Conservation (phyloP, 1,284 basidiomycete species). For the Melampsora larici-populina region DNA sequence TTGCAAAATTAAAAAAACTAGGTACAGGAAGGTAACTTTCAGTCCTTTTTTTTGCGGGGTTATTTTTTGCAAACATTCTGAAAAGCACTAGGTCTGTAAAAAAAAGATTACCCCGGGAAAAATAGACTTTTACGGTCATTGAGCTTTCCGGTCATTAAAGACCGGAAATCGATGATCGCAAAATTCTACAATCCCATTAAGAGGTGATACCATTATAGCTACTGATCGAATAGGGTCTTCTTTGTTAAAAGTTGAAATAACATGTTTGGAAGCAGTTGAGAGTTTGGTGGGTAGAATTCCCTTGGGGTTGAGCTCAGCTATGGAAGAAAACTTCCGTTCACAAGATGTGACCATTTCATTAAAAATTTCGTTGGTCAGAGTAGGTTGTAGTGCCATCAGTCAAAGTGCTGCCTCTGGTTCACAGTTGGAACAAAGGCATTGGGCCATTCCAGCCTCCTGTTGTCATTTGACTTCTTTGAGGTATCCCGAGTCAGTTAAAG, state of each 20-base stretch:
- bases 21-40: no score
- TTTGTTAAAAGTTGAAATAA: neutral
- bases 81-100: no score
- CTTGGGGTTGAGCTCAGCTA: no score
- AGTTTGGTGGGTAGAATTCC: neutral
- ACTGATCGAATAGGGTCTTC: neutral
- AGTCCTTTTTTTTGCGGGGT: no score
- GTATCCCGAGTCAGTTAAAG: neutral
- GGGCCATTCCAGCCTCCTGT: neutral
- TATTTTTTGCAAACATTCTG: no score
- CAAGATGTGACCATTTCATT: neutral
- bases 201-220: neutral
- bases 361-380: neutral
- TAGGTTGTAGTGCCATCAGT: neutral
- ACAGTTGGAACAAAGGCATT: conserved; percentile 21
- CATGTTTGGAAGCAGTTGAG: neutral
- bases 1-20: no score
- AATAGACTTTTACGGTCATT: no score
- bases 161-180: no score
- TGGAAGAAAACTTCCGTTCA: neutral
- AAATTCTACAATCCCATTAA: no score
- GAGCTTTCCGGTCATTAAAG: no score
- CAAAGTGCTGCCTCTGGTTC: neutral
- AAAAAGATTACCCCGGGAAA: no score
- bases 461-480: neutral